Evolutionary conservation across 2,329 filamentous ascomycete species (phyloP).

Genomic region (Myriosclerotinia scirpicola): DNA sequence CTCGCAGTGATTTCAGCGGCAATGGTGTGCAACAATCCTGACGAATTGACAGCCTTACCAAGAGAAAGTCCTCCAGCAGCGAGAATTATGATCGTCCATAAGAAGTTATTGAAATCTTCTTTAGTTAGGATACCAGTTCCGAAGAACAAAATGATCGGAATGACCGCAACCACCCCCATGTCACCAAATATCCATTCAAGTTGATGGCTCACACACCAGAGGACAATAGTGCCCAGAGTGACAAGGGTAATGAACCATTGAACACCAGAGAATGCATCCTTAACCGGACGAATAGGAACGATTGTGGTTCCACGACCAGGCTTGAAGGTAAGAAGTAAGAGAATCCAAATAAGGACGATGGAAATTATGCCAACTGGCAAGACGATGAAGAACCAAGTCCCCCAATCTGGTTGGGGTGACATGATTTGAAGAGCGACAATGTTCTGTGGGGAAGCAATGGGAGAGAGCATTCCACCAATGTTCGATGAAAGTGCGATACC

Average conservation of each 20-base stretch:
- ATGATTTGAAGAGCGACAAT: constrained; percentile 96
- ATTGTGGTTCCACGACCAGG: constrained; percentile 85
- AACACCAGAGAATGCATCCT: constrained; percentile 80
- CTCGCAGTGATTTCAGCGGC: constrained; percentile 71
- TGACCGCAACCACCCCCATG: constrained; percentile 97
- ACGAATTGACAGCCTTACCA: constrained; percentile 91
- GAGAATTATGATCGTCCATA: constrained; percentile 99
- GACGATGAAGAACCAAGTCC: constrained; percentile 94
- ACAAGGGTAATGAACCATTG: constrained; percentile 91
- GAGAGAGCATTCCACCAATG: constrained; percentile 92
- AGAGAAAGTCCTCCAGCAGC: constrained; percentile 90
- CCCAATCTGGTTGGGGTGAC: constrained; percentile 87
- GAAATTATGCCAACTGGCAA: constrained; percentile 90
- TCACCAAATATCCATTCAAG: constrained; percentile 87
- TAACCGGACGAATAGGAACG: constrained; percentile 85
- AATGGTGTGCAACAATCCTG: constrained; percentile 86
- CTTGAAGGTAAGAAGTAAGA: constrained; percentile 82
- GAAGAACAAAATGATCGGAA: constrained; percentile 94
- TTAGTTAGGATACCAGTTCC: constrained; percentile 95
- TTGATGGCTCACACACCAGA: constrained; percentile 93
- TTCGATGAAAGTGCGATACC: constrained; percentile 95
- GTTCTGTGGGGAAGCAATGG: constrained; percentile 96
- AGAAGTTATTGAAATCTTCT: constrained; percentile 99
- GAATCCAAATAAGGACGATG: constrained; percentile 82
- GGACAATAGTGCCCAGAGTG: constrained; percentile 77